Percentiles rank a stretch among this genome's conserved stretches.
These are phyloP conservation scores for Leccinum obscurum DNA, from an alignment of 768 basidiomycete species.

Conservation along the genomic window DNA sequence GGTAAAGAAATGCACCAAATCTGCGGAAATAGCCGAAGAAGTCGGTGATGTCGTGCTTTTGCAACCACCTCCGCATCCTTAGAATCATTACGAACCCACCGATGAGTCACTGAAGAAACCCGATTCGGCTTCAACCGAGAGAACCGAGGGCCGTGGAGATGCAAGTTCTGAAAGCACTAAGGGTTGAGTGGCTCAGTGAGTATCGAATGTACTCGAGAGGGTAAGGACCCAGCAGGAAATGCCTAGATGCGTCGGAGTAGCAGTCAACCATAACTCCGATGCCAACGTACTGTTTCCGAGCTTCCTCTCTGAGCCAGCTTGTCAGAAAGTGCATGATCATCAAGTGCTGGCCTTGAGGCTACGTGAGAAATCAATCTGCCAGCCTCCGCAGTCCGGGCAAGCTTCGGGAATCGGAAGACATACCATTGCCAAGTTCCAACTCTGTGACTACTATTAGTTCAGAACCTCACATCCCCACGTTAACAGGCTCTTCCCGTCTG, in stretches of 20 bases:
- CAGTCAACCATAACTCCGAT: background rate
- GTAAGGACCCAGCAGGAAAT: conserved; percentile 2
- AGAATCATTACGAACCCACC: conserved; percentile 69
- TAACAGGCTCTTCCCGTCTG: background rate
- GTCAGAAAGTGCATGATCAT: background rate
- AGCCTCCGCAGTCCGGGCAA: background rate
- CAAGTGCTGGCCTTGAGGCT: background rate
- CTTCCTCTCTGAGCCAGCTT: background rate
- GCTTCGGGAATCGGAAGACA: no score
- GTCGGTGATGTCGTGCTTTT: conserved; percentile 10
- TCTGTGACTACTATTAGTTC: background rate
- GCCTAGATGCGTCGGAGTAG: background rate
- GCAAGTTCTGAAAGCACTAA: conserved; percentile 4
- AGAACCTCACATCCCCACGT: background rate
- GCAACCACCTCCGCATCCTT: conserved; percentile 57
- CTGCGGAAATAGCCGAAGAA: conserved; percentile 5
- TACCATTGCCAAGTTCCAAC: no score
- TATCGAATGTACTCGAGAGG: conserved; percentile 7
- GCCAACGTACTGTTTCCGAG: background rate
- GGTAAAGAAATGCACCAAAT: conserved; percentile 1
- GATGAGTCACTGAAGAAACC: conserved; percentile 43
- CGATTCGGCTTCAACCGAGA: conserved; percentile 40
- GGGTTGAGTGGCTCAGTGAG: conserved; percentile 10
- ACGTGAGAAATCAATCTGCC: conserved; percentile 1
- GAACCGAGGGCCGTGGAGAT: conserved; percentile 10